Percentiles rank a stretch among this genome's conserved stretches.
These are phyloP conservation scores for Anthostomella pinea DNA, from an alignment of 2,329 filamentous ascomycete genomes.

Conservation along the genomic window DNA sequence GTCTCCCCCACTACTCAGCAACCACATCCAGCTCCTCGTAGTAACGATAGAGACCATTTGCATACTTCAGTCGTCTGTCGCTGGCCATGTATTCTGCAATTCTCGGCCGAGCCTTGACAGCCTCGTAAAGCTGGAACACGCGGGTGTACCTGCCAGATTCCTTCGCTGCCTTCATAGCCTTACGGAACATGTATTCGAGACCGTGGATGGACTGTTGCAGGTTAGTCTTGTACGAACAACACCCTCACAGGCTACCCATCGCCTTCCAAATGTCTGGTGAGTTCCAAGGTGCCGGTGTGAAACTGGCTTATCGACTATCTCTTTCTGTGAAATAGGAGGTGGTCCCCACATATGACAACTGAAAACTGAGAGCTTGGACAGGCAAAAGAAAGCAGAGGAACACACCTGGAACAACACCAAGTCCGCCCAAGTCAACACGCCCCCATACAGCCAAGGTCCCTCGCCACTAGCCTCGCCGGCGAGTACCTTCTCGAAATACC, in stretches of 20 bases:
- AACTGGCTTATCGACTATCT: too few relatives aligned
- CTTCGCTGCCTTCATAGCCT: slow-evolving; percentile 54
- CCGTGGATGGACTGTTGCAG: slow-evolving; percentile 48
- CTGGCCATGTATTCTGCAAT: slow-evolving; percentile 67
- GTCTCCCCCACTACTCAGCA: too few relatives aligned
- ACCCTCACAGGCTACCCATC: too few relatives aligned
- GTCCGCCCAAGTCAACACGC: slow-evolving; percentile 65
- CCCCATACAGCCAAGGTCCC: slow-evolving; percentile 61
- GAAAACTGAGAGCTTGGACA: too few relatives aligned
- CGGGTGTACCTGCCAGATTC: slow-evolving; percentile 52
- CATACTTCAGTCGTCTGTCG: slow-evolving; percentile 57
- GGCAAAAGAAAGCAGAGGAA: too few relatives aligned
- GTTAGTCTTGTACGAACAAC: too few relatives aligned
- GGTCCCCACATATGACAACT: too few relatives aligned
- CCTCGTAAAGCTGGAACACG: slow-evolving; percentile 61
- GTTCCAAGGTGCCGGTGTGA: too few relatives aligned
- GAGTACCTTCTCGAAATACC: slow-evolving; percentile 64
- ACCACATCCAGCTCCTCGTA: slow-evolving; percentile 66
- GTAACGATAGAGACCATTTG: slow-evolving; percentile 62
- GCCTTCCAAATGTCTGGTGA: too few relatives aligned
- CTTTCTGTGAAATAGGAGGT: too few relatives aligned
- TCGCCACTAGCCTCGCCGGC: slow-evolving; percentile 50
- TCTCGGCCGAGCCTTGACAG: slow-evolving; percentile 57
- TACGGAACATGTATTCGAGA: slow-evolving; percentile 64
- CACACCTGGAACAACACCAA: slow-evolving; percentile 66